Percentiles rank a stretch among this genome's conserved stretches.
Conservation (phyloP, 768 basidiomycete species). For the Phylloporus scabripes region DNA sequence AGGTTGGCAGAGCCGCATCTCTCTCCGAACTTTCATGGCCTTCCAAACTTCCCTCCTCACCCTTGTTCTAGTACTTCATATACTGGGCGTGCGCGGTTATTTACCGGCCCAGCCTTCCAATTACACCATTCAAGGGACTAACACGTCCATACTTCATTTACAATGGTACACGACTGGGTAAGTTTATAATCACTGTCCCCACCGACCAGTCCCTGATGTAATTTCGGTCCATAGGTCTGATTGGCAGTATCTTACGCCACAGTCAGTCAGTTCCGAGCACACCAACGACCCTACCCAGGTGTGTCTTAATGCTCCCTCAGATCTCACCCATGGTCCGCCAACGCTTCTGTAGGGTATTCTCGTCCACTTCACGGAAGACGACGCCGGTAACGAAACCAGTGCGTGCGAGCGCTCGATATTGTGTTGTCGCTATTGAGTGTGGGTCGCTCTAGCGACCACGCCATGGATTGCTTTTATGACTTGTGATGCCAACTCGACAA, state of each 20-base stretch:
- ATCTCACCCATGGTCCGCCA: not conserved
- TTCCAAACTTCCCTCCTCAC: slow-evolving; percentile 2
- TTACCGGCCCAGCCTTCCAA: slow-evolving; percentile 74
- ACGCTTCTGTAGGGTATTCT: slow-evolving; percentile 57
- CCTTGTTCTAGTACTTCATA: slow-evolving; percentile 2
- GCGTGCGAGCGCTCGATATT: slow-evolving; percentile 37
- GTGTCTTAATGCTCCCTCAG: not conserved
- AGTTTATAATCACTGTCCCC: slow-evolving; percentile 6
- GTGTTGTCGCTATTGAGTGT: slow-evolving; percentile 1
- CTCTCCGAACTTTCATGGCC: slow-evolving; percentile 12
- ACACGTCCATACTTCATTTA: slow-evolving; percentile 45
- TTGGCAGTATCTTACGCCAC: slow-evolving; percentile 52
- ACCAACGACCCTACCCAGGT: slow-evolving; percentile 51
- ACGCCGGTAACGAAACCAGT: slow-evolving; percentile 43
- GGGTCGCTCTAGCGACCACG: slow-evolving; percentile 47
- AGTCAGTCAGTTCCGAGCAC: slow-evolving; percentile 48
- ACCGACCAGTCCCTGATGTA: slow-evolving; percentile 9
- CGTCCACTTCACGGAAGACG: slow-evolving; percentile 75
- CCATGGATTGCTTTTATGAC: slow-evolving; percentile 91
- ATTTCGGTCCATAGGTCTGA: slow-evolving; percentile 34
- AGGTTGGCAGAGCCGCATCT: slow-evolving; percentile 6
- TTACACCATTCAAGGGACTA: slow-evolving; percentile 45
- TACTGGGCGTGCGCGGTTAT: slow-evolving; percentile 39
- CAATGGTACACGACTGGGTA: slow-evolving; percentile 57
- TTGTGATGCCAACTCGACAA: slow-evolving; percentile 75